Evolutionary conservation across 495 filamentous ascomycete genomes (phyloP).

Genomic region (Penicillium crystallinum): DNA sequence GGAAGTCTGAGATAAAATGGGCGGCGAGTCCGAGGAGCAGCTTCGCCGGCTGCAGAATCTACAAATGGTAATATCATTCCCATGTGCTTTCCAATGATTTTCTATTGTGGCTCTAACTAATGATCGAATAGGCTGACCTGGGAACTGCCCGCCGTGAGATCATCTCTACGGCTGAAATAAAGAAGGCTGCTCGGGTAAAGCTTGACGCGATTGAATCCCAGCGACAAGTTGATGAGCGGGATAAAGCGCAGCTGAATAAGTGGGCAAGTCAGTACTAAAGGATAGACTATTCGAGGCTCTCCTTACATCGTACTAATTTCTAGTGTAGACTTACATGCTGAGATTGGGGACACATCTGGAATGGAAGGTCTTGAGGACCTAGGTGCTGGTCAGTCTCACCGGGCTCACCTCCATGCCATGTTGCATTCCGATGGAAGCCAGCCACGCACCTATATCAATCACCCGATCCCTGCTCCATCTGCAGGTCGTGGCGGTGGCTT

Average conservation of each 20-base stretch:
- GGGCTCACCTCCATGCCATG: conserved; percentile 16
- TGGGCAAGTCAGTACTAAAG: conserved; percentile 30
- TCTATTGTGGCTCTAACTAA: neutral
- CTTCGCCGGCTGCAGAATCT: conserved; percentile 11
- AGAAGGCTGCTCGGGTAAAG: neutral
- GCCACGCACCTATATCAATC: neutral
- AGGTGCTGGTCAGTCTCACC: conserved; percentile 34
- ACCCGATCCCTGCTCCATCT: neutral
- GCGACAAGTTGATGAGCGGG: neutral
- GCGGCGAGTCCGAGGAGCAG: neutral
- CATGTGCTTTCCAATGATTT: neutral
- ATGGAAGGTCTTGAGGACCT: conserved; percentile 28
- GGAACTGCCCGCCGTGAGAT: conserved; percentile 31
- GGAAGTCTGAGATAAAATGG: neutral
- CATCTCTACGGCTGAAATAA: conserved; percentile 26
- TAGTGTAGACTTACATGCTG: conserved; percentile 23
- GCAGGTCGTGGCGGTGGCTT: conserved; percentile 19
- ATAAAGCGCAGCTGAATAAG: conserved; percentile 14
- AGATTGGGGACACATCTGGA: conserved; percentile 21
- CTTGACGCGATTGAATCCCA: neutral
- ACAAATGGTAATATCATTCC: conserved; percentile 22
- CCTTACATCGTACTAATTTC: neutral
- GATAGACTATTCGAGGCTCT: neutral
- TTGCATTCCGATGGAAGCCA: conserved; percentile 7
- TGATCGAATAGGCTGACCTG: conserved; percentile 25